phyloP scores from a whole-genome alignment of 257 asterid species.

The Gentiana macrophylla region DNA sequence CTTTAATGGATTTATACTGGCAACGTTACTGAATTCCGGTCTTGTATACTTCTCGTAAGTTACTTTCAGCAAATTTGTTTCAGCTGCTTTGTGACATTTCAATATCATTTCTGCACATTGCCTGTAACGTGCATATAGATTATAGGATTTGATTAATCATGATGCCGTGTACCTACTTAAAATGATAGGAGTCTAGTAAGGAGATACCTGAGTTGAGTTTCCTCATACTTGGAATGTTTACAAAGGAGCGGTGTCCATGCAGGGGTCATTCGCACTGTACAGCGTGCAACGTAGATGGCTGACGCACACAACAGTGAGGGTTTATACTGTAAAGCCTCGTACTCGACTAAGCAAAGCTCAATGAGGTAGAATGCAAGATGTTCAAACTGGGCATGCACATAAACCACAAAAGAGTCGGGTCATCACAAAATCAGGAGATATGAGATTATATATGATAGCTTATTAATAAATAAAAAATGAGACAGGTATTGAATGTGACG shows the following conservation, averaged over 20 bases:
- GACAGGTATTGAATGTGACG: too few relatives aligned
- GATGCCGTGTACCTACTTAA: not conserved
- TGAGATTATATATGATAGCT: not conserved
- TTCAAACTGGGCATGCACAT: slow-evolving; percentile 46
- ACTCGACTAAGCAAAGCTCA: slow-evolving; percentile 81
- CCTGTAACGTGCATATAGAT: slow-evolving; percentile 28
- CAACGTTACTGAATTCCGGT: slow-evolving; percentile 34
- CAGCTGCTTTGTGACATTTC: slow-evolving; percentile 73
- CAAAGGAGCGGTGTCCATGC: slow-evolving; percentile 72
- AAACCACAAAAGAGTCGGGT: not conserved
- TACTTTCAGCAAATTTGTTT: slow-evolving; percentile 47
- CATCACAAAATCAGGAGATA: not conserved
- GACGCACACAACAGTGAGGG: slow-evolving; percentile 91
- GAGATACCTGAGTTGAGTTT: slow-evolving; percentile 59
- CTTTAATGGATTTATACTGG: slow-evolving; percentile 52
- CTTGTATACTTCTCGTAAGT: slow-evolving; percentile 56
- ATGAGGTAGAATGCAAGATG: slow-evolving; percentile 83
- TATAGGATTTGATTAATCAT: slow-evolving; percentile 4
- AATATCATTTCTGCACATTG: slow-evolving; percentile 67
- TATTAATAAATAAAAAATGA: not conserved
- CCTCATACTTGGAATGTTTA: slow-evolving; percentile 53
- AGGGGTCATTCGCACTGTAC: slow-evolving; percentile 58
- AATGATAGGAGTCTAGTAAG: slow-evolving; percentile 2
- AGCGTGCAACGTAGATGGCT: slow-evolving; percentile 79
- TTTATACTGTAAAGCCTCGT: slow-evolving; percentile 80